Percentiles rank a stretch among this genome's conserved stretches.
Evolutionary conservation across 306 rosid genomes (phyloP).

Genomic region (Quercus cerris): DNA sequence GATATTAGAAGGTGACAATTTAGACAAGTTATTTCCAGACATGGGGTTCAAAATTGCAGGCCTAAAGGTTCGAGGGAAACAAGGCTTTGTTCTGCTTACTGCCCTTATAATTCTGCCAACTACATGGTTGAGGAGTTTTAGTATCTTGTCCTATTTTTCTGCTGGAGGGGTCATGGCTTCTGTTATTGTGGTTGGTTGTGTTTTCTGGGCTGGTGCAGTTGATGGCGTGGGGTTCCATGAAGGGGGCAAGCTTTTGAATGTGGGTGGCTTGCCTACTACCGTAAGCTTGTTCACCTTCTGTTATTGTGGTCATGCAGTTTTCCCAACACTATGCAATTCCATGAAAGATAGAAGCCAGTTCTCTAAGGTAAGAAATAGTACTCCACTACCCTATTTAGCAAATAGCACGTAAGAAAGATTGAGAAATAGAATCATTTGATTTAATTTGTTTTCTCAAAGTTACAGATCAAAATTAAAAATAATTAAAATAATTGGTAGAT

Average conservation of each 20-base stretch:
- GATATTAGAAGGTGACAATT: slow-evolving; percentile 67
- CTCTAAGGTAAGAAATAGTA: slow-evolving; percentile 40
- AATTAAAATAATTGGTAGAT: no score
- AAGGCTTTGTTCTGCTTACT: slow-evolving; percentile 42
- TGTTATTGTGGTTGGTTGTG: slow-evolving; percentile 32
- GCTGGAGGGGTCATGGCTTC: slow-evolving; percentile 66
- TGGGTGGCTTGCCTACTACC: slow-evolving; percentile 42
- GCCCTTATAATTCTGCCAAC: slow-evolving; percentile 58
- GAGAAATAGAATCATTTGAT: no score
- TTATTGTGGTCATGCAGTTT: slow-evolving; percentile 58
- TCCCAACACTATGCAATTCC: slow-evolving; percentile 60
- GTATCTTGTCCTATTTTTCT: slow-evolving; percentile 56
- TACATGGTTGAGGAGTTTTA: slow-evolving; percentile 62
- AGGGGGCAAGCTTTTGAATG: slow-evolving; percentile 22
- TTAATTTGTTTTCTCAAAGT: no score
- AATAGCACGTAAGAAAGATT: no score
- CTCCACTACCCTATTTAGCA: not conserved
- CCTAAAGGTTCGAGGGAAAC: slow-evolving; percentile 33
- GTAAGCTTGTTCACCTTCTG: slow-evolving; percentile 55
- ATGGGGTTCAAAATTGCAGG: slow-evolving; percentile 29
- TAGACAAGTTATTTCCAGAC: slow-evolving; percentile 52
- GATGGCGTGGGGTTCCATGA: slow-evolving; percentile 60
- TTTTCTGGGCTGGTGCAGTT: slow-evolving; percentile 49
- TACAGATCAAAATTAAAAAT: no score
- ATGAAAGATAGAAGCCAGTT: slow-evolving; percentile 57